Percentiles rank a stretch among this genome's conserved stretches.
Evolutionary conservation across 257 asterid species (phyloP).

Genomic region (Cordia subcordata): DNA sequence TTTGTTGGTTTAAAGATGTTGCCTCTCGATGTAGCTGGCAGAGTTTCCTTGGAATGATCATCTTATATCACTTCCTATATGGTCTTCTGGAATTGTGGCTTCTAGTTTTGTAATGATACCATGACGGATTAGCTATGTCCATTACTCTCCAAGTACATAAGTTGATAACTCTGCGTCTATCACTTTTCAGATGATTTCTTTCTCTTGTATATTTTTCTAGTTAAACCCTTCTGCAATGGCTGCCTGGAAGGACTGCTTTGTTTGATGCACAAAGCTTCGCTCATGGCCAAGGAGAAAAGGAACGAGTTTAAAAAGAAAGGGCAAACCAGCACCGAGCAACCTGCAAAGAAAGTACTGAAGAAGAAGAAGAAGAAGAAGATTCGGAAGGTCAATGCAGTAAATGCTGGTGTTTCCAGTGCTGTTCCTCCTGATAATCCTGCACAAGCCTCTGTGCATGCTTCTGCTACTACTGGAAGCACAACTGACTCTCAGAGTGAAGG

Average conservation of each 20-base stretch:
- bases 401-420: constrained; percentile 19
- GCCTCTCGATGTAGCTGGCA: too few species aligned
- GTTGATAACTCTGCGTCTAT: background rate
- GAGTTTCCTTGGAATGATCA: background rate
- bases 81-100: constrained; percentile 1
- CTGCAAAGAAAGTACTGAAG: constrained; percentile 15
- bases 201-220: background rate
- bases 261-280: constrained; percentile 16
- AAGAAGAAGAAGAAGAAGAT: constrained; percentile 12
- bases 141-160: background rate
- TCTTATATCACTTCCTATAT: background rate
- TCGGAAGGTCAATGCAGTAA: constrained; percentile 11
- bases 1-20: too few species aligned
- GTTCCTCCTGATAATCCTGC: constrained; percentile 12
- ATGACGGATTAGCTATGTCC: background rate
- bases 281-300: constrained; percentile 29
- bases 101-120: constrained; percentile 1
- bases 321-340: constrained; percentile 15
- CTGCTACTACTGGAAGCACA: constrained; percentile 9
- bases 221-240: background rate
- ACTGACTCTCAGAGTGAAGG: constrained; percentile 18
- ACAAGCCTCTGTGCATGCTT: constrained; percentile 23
- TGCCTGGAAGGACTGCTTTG: background rate
- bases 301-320: constrained; percentile 21
- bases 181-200: background rate